phyloP scores from a whole-genome alignment of 441 rosid genomes.

The Erodium moschatum region DNA sequence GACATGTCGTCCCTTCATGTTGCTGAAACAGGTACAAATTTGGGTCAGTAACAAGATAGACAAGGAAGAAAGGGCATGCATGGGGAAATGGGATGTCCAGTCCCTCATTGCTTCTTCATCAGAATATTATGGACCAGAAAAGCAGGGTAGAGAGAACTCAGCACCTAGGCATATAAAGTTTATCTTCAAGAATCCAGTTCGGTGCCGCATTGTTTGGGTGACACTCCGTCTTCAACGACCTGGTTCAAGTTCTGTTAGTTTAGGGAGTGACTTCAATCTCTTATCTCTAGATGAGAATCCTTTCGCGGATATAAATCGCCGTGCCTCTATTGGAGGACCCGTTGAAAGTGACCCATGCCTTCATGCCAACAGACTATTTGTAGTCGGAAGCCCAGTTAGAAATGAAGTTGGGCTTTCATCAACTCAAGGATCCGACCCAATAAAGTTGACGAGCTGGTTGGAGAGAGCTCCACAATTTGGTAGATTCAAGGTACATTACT shows the following conservation, averaged over 20 bases:
- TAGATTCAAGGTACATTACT: slow-evolving; percentile 62
- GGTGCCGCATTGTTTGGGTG: slow-evolving; percentile 87
- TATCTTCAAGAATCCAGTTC: slow-evolving; percentile 58
- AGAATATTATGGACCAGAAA: slow-evolving; percentile 72
- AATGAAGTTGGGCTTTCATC: slow-evolving; percentile 31
- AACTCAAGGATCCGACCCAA: slow-evolving; percentile 47
- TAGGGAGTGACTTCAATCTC: slow-evolving; percentile 61
- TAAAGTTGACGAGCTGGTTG: slow-evolving; percentile 51
- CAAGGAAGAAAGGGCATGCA: slow-evolving; percentile 65
- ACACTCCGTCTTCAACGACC: slow-evolving; percentile 62
- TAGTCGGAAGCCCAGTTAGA: slow-evolving; percentile 55
- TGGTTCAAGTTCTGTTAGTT: slow-evolving; percentile 77
- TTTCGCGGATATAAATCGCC: slow-evolving; percentile 57
- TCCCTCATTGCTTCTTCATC: slow-evolving; percentile 54
- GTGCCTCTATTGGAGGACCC: slow-evolving; percentile 83
- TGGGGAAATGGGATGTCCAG: slow-evolving; percentile 96
- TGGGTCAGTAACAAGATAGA: slow-evolving; percentile 91
- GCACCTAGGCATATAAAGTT: slow-evolving; percentile 80
- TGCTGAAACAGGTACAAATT: slow-evolving; percentile 64
- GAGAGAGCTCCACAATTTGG: slow-evolving; percentile 68
- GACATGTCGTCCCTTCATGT: slow-evolving; percentile 20
- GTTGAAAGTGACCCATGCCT: slow-evolving; percentile 61
- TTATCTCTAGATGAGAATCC: slow-evolving; percentile 85
- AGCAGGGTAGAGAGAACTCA: slow-evolving; percentile 34
- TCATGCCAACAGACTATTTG: slow-evolving; percentile 75